Base-by-base conservation (phyloP, 805 yeast genomes). In the Kazachstania taianensis region DNA sequence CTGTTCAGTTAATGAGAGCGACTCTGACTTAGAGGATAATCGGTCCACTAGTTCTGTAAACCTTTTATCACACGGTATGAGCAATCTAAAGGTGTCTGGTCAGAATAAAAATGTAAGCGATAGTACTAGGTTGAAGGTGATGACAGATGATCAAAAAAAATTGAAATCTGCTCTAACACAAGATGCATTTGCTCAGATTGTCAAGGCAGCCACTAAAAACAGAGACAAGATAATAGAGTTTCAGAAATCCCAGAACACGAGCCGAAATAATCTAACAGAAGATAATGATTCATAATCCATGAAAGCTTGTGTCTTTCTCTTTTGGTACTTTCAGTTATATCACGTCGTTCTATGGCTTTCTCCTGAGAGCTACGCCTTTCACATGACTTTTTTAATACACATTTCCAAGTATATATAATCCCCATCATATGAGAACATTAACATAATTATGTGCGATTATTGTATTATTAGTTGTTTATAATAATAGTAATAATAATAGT, bases 151-250 rank as follows among this genome's bases (percentile, higher is more conserved):
- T 20, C 38, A 35, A 17, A 40, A 41, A 17, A 48, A 41, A 23
- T 22, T 48, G 9, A 67, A 65, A 48, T 61, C 67, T 15, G 53
- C 57, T 8, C 44, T 70, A 35, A 66, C 72, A 6, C 62, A 68
- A 14, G 63, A 63, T 38, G 72, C 79, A 3, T 78, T 81, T 59
- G 78, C 75, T 22, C 83, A 77, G 51, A 72, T 81, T 46, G 89
- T 81, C 3, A 66, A 65, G 35, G 76, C 84, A 1, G 87, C 84
- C 1, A 63, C 72, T 17, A 63, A 72, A 34, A 74, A 78, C 46
- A 73, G 72, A 52, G 76, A 75, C 8, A 50, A 55, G 22, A 53
- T 59, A 2, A 22, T 45, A 30, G 48, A 48, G 15, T 38, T 33
- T 24, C 29, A 32, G 17, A 20, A 25, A 25, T 17, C 24, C 5